A percentile compares a stretch with the other conserved stretches of the same genome.
Conservation (phyloP, 768 basidiomycete species). For the Termitomyces heimii region DNA sequence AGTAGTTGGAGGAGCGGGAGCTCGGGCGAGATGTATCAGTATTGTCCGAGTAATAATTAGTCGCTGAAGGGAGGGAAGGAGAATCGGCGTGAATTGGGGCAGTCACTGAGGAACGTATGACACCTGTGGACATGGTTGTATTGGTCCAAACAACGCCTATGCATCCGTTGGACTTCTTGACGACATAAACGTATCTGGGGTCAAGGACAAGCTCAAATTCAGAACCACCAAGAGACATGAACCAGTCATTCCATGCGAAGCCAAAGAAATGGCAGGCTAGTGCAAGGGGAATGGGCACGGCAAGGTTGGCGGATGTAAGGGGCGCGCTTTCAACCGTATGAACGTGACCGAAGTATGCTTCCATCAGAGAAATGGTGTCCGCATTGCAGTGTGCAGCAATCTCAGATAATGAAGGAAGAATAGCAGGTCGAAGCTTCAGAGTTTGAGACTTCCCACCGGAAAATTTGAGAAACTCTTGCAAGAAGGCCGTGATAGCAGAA, state of each 20-base stretch:
- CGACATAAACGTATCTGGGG: slow-evolving; percentile 18
- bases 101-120: neutral
- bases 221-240: slow-evolving; percentile 24
- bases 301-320: neutral
- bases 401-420: slow-evolving; percentile 23
- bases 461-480: slow-evolving; percentile 21
- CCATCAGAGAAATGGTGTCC: neutral
- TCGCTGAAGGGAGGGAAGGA: neutral
- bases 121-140: neutral
- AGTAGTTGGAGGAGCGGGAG: slow-evolving; percentile 32
- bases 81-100: slow-evolving; percentile 2
- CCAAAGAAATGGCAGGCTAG: slow-evolving; percentile 27
- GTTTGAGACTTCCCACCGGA: slow-evolving; percentile 7
- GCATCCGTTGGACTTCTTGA: slow-evolving; percentile 20
- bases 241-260: slow-evolving; percentile 31
- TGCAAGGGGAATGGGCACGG: slow-evolving; percentile 23
- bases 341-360: neutral
- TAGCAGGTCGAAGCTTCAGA: slow-evolving; percentile 20
- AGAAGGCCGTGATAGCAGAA: slow-evolving; percentile 22
- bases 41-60: slow-evolving; percentile 10
- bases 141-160: slow-evolving; percentile 23
- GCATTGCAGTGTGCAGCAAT: neutral
- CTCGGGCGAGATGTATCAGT: slow-evolving; percentile 29
- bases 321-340: too few species aligned
- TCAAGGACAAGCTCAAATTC: slow-evolving; percentile 31